phyloP scores from a whole-genome alignment of 2,329 filamentous ascomycete species.

The Thielaviopsis populi region DNA sequence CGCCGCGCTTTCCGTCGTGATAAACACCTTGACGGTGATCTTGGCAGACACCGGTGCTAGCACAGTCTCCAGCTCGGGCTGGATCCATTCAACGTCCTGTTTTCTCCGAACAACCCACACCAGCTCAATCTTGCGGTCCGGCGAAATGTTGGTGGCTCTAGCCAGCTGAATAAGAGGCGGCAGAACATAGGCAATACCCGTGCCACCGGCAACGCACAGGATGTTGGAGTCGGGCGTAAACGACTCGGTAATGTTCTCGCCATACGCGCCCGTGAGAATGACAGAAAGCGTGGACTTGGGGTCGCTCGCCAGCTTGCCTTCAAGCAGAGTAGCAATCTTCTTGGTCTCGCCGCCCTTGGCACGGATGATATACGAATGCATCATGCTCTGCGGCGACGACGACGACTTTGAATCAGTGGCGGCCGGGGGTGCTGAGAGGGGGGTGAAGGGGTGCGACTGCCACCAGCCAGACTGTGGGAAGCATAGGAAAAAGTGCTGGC shows the following conservation, averaged over 20 bases:
- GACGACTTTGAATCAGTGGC: constrained; percentile 24
- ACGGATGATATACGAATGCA: constrained; percentile 42
- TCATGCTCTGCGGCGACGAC: constrained; percentile 23
- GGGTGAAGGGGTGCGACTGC: constrained; percentile 60
- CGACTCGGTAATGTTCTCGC: constrained; percentile 32
- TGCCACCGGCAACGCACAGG: constrained; percentile 28
- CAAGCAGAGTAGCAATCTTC: constrained; percentile 34
- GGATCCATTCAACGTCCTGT: constrained; percentile 43
- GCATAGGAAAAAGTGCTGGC: constrained; percentile 58
- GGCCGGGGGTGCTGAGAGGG: constrained; percentile 35
- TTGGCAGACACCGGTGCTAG: constrained; percentile 25
- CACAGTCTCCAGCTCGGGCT: constrained; percentile 38
- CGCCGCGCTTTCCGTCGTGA: constrained; percentile 30
- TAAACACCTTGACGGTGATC: constrained; percentile 41
- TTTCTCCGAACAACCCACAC: constrained; percentile 47
- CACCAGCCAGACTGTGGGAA: constrained; percentile 52
- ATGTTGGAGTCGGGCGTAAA: constrained; percentile 29
- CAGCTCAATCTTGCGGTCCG: constrained; percentile 39
- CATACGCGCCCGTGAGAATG: constrained; percentile 50
- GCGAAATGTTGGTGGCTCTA: constrained; percentile 31
- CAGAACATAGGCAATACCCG: constrained; percentile 28
- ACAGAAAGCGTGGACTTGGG: constrained; percentile 26
- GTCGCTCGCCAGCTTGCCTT: constrained; percentile 24
- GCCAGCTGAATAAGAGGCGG: constrained; percentile 25
- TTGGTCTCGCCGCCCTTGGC: constrained; percentile 45